Percentiles rank a stretch among this genome's conserved stretches.
These are phyloP conservation scores for Cordyceps tenuipes DNA, from an alignment of 2,329 filamentous ascomycete species.

Conservation along the genomic window DNA sequence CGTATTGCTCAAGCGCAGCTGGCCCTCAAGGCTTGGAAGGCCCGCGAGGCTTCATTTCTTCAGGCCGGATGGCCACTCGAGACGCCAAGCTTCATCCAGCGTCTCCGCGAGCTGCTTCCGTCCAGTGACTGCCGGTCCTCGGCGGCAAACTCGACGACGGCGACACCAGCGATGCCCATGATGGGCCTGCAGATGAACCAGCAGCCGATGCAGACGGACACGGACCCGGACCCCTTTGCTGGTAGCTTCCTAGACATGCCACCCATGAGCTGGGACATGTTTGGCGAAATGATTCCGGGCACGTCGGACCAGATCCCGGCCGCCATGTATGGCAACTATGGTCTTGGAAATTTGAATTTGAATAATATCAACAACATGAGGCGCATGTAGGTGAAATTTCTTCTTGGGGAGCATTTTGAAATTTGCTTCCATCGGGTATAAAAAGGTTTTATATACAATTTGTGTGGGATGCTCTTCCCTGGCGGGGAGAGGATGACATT, in stretches of 20 bases:
- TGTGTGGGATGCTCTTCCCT: background rate
- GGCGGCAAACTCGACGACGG: background rate
- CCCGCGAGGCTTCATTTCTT: constrained; percentile 35
- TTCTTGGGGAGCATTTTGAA: background rate
- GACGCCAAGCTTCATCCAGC: constrained; percentile 37
- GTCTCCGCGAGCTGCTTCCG: constrained; percentile 35
- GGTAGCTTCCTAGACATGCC: constrained; percentile 9
- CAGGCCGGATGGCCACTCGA: constrained; percentile 30
- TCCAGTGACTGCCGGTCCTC: constrained; percentile 9
- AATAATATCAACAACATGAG: constrained; percentile 13
- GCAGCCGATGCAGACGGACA: background rate
- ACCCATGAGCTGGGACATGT: constrained; percentile 11
- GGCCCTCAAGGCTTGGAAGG: constrained; percentile 44
- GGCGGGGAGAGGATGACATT: background rate
- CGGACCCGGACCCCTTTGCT: background rate
- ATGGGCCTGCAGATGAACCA: constrained; percentile 5
- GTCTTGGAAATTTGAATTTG: constrained; percentile 19
- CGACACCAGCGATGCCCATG: constrained; percentile 8
- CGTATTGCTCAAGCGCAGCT: constrained; percentile 38
- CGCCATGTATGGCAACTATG: constrained; percentile 25
- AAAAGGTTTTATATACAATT: background rate
- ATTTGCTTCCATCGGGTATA: background rate
- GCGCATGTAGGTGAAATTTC: background rate
- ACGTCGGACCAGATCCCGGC: constrained; percentile 22
- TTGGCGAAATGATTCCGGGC: constrained; percentile 14